These are phyloP conservation scores for Pulveroboletus sp. DNA, from an alignment of 768 basidiomycete species.

Conservation along the genomic window DNA sequence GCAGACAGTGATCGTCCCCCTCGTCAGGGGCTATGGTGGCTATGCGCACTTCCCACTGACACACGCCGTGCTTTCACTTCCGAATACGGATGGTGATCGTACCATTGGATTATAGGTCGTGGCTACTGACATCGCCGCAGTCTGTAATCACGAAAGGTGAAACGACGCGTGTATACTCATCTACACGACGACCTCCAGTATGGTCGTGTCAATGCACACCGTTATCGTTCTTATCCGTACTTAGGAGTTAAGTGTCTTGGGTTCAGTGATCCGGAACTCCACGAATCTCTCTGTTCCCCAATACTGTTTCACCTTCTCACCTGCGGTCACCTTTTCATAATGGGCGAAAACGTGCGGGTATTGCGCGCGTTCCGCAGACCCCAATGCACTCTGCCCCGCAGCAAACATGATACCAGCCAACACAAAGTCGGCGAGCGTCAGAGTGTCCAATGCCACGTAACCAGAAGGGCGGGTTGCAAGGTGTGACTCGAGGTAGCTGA, in stretches of 20 bases:
- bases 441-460: slow-evolving; percentile 9
- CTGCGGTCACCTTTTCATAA: slow-evolving; percentile 16
- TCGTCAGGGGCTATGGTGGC: too few relatives aligned
- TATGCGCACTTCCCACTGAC: too few relatives aligned
- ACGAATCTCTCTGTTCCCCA: slow-evolving; percentile 10
- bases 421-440: slow-evolving; percentile 19
- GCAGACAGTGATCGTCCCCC: too few relatives aligned
- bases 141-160: too few relatives aligned
- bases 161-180: too few relatives aligned
- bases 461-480: slow-evolving; percentile 7
- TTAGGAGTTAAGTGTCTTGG: neutral
- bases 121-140: too few relatives aligned
- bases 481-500: slow-evolving; percentile 14
- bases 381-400: slow-evolving; percentile 3
- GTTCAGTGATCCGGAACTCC: neutral
- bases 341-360: slow-evolving; percentile 17
- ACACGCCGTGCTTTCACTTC: too few relatives aligned
- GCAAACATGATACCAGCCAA: slow-evolving; percentile 5
- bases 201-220: too few relatives aligned
- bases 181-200: too few relatives aligned
- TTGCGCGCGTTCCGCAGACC: slow-evolving; percentile 9
- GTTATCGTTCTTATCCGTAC: too few relatives aligned
- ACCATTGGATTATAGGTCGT: too few relatives aligned
- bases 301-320: slow-evolving; percentile 8
- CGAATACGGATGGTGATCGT: too few relatives aligned